phyloP scores from a whole-genome alignment of 2,329 filamentous ascomycete genomes.

The Nothophaeocryptopus gaeumannii region DNA sequence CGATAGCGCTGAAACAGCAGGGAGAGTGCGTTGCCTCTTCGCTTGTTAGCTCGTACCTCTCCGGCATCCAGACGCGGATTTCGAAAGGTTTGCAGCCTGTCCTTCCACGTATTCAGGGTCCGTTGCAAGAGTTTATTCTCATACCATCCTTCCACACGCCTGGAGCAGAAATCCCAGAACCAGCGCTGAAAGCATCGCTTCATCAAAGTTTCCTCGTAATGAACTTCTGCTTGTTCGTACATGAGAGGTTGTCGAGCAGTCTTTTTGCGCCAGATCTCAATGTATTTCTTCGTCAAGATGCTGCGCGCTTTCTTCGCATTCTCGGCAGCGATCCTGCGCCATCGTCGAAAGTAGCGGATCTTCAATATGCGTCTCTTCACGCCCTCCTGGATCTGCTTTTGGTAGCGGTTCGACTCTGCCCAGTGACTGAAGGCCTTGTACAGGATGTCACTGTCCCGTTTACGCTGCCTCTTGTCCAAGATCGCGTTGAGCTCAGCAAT shows the following conservation, averaged over 20 bases:
- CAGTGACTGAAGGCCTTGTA: slow-evolving; percentile 67
- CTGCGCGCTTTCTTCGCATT: slow-evolving; percentile 56
- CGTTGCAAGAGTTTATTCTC: slow-evolving; percentile 26
- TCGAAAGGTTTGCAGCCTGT: slow-evolving; percentile 3
- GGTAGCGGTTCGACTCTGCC: slow-evolving; percentile 62
- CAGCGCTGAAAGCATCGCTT: slow-evolving; percentile 26
- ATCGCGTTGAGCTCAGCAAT: slow-evolving; percentile 11
- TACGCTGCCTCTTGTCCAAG: slow-evolving; percentile 29
- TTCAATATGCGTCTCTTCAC: slow-evolving; percentile 51
- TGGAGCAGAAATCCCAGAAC: slow-evolving; percentile 24
- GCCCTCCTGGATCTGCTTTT: slow-evolving; percentile 55
- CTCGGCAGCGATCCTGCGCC: slow-evolving; percentile 63
- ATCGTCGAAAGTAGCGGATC: slow-evolving; percentile 66
- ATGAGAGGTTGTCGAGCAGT: slow-evolving; percentile 27
- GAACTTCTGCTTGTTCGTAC: slow-evolving; percentile 26
- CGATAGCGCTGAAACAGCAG: neutral
- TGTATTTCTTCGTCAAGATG: slow-evolving; percentile 54
- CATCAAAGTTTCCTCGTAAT: slow-evolving; percentile 29
- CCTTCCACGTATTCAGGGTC: slow-evolving; percentile 14
- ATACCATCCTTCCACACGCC: slow-evolving; percentile 35
- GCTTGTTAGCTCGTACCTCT: slow-evolving; percentile 4
- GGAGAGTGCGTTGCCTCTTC: neutral
- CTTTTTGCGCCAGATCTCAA: slow-evolving; percentile 52
- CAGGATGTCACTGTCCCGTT: slow-evolving; percentile 64
- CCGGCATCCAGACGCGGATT: slow-evolving; percentile 15